A percentile compares a stretch with the other conserved stretches of the same genome.
phyloP scores from a whole-genome alignment of 768 basidiomycete genomes.

The Trametes villosa region DNA sequence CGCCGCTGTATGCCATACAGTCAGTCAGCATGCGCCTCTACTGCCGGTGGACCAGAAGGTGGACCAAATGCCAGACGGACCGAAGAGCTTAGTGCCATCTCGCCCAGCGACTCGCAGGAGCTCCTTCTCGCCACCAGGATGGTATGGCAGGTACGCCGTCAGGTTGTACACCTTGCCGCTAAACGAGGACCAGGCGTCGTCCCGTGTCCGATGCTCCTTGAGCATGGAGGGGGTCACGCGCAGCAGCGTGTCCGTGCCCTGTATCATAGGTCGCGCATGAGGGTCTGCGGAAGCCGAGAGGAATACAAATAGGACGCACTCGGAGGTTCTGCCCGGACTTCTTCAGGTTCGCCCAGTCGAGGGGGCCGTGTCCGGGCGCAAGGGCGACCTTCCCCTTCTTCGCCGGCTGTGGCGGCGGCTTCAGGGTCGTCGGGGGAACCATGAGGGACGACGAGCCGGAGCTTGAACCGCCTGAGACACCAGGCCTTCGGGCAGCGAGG shows the following conservation, averaged over 20 bases:
- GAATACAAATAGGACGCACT: conserved; percentile 44
- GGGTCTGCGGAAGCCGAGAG: background rate
- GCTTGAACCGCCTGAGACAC: conserved; percentile 29
- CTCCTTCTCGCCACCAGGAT: conserved; percentile 94
- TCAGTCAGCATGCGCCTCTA: too few relatives aligned
- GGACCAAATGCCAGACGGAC: too few relatives aligned
- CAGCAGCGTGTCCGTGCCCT: conserved; percentile 73
- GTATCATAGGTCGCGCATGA: conserved; percentile 18
- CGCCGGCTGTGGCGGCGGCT: conserved; percentile 56
- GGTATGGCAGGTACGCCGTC: conserved; percentile 86
- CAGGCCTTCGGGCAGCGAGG: conserved; percentile 42
- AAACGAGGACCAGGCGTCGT: conserved; percentile 93
- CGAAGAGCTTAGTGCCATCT: conserved; percentile 93
- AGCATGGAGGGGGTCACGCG: conserved; percentile 79
- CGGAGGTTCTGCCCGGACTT: conserved; percentile 78
- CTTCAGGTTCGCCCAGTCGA: conserved; percentile 95
- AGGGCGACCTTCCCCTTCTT: conserved; percentile 82
- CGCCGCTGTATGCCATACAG: too few relatives aligned
- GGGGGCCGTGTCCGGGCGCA: conserved; percentile 85
- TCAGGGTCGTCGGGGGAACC: conserved; percentile 66
- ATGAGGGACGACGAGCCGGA: conserved; percentile 42
- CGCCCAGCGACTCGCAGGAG: conserved; percentile 94
- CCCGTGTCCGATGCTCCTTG: conserved; percentile 77
- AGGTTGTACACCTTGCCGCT: conserved; percentile 97
- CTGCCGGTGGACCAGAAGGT: background rate